Conservation (phyloP, 768 basidiomycete species). For the Podaxis sp. region DNA sequence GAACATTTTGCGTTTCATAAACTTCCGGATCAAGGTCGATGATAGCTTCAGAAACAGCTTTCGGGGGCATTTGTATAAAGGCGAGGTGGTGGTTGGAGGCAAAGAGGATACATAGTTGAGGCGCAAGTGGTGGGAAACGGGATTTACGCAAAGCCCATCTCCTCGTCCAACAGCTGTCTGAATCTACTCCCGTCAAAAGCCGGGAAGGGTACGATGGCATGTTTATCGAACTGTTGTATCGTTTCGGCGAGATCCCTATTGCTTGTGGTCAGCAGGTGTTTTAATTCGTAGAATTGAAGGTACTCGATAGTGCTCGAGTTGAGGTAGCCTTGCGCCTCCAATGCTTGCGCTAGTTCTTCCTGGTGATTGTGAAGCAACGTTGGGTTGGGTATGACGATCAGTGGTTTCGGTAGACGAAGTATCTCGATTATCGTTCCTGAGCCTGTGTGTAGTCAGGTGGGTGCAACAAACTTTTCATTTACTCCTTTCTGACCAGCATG, state of each 20-base stretch:
- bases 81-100: constrained; percentile 10
- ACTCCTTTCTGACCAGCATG: constrained; percentile 72
- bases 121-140: constrained; percentile 9
- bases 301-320: constrained; percentile 54
- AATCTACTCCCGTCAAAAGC: constrained; percentile 66
- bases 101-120: constrained; percentile 2
- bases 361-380: constrained; percentile 93
- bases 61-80: constrained; percentile 23
- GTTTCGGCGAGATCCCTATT: constrained; percentile 50
- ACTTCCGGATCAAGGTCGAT: constrained; percentile 45
- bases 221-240: constrained; percentile 45
- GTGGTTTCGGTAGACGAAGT: constrained; percentile 63
- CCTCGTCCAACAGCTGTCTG: constrained; percentile 63
- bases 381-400: constrained; percentile 88
- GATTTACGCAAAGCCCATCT: constrained; percentile 60
- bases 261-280: neutral
- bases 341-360: constrained; percentile 73
- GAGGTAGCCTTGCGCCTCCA: constrained; percentile 57
- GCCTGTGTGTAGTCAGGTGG: constrained; percentile 41
- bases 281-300: constrained; percentile 22
- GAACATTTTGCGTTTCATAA: constrained; percentile 77
- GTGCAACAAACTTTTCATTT: neutral
- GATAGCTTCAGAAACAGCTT: constrained; percentile 32
- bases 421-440: constrained; percentile 93
- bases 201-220: constrained; percentile 54